These are phyloP conservation scores for Amylocarpus encephaloides DNA, from an alignment of 2,329 filamentous ascomycete genomes.

Conservation along the genomic window DNA sequence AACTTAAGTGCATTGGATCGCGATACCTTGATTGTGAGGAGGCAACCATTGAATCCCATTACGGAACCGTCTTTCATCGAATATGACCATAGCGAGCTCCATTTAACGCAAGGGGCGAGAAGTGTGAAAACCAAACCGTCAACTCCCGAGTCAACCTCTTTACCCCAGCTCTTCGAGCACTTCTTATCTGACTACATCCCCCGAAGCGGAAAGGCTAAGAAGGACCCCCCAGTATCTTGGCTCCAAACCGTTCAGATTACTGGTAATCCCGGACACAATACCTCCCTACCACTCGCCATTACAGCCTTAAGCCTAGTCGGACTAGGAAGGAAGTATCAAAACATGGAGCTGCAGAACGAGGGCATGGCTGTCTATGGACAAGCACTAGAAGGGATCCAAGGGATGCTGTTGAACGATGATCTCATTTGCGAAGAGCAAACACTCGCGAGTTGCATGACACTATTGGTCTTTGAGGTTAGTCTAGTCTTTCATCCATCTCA, in stretches of 20 bases:
- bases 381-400: conserved; percentile 9
- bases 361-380: conserved; percentile 12
- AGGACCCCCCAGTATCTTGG: conserved; percentile 11
- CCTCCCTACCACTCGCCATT: conserved; percentile 10
- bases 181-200: conserved; percentile 9
- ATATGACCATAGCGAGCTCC: conserved; percentile 9
- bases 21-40: conserved; percentile 8
- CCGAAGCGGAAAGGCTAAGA: conserved; percentile 6
- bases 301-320: conserved; percentile 10
- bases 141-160: conserved; percentile 7
- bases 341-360: conserved; percentile 8
- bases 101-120: conserved; percentile 7
- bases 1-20: conserved; percentile 13
- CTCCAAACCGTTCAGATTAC: conserved; percentile 8
- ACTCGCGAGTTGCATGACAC: conserved; percentile 11
- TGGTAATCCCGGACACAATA: conserved; percentile 7
- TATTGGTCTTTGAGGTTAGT: conserved; percentile 12
- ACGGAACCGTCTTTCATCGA: conserved; percentile 10
- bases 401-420: conserved; percentile 4
- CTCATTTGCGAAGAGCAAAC: conserved; percentile 11
- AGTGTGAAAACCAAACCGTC: conserved; percentile 8
- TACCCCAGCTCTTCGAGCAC: conserved; percentile 8
- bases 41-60: conserved; percentile 10
- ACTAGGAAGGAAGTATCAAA: conserved; percentile 9
- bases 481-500: conserved; percentile 6